Percentiles rank a stretch among this genome's conserved stretches.
These are phyloP conservation scores for Eucalyptus curtisii DNA, from an alignment of 345 rosid species.

Conservation along the genomic window DNA sequence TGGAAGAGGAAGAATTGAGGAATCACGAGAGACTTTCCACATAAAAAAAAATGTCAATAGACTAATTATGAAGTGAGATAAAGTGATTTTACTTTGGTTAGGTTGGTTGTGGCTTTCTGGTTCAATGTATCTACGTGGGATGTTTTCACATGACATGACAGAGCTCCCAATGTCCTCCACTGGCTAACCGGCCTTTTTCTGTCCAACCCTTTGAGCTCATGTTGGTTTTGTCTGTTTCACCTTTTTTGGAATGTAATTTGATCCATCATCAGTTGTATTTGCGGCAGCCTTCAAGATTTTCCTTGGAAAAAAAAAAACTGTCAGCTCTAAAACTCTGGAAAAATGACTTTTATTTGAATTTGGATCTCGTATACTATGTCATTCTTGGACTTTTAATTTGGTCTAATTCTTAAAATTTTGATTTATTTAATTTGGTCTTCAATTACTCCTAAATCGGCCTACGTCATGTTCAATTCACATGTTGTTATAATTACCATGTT, in stretches of 20 bases:
- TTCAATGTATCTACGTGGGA: neutral
- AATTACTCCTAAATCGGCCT: neutral
- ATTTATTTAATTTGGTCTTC: neutral
- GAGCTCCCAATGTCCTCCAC: no score
- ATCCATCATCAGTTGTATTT: neutral
- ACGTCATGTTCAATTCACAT: neutral
- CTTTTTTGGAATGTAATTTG: neutral
- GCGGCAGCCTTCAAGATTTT: neutral
- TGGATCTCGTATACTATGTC: rapidly evolving
- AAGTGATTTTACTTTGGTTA: neutral
- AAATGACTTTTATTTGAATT: neutral
- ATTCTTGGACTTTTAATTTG: neutral
- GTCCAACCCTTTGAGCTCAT: neutral
- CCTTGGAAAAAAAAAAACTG: neutral
- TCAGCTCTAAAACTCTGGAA: neutral
- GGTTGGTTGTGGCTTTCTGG: neutral
- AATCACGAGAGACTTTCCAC: neutral
- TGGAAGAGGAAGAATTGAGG: neutral
- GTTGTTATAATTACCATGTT: neutral
- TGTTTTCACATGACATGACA: neutral
- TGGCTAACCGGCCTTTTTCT: neutral
- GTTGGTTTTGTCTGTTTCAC: neutral
- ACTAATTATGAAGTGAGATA: neutral
- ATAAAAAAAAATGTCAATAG: neutral
- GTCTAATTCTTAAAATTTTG: rapidly evolving